Evolutionary conservation across 108 stramenopile genomes (phyloP).

Genomic region (Skeletonema marinoi): DNA sequence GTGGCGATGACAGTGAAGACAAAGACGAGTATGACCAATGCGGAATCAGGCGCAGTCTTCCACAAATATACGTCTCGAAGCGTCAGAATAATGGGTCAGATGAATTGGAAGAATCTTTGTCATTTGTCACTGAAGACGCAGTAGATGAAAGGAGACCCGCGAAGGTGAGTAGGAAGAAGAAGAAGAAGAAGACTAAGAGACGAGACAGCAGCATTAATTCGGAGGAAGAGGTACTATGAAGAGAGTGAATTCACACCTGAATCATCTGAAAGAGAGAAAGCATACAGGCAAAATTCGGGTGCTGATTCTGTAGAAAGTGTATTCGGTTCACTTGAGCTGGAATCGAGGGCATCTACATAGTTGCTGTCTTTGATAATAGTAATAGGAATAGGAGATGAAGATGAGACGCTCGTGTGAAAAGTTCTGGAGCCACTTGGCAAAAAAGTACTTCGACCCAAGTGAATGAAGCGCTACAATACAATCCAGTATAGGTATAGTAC

Average conservation of each 20-base stretch:
- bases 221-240: not conserved
- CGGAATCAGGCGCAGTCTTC: not conserved
- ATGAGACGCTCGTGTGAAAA: too few relatives aligned
- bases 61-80: not conserved
- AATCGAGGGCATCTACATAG: not conserved
- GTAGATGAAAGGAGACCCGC: not conserved
- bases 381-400: too few relatives aligned
- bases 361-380: not conserved
- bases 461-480: too few relatives aligned
- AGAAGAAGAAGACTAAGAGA: not conserved
- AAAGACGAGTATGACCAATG: not conserved
- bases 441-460: too few relatives aligned
- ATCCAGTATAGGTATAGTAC: too few relatives aligned
- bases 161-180: not conserved
- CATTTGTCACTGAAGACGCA: not conserved
- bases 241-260: not conserved
- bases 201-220: not conserved
- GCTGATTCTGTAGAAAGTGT: not conserved
- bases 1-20: not conserved
- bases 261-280: not conserved
- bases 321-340: not conserved
- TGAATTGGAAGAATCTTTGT: not conserved
- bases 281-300: not conserved
- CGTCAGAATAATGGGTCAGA: not conserved
- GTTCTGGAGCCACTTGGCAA: too few relatives aligned